A percentile compares a stretch with the other conserved stretches of the same genome.
Conservation (phyloP, 2,329 filamentous ascomycete genomes). For the Colletotrichum musicola region DNA sequence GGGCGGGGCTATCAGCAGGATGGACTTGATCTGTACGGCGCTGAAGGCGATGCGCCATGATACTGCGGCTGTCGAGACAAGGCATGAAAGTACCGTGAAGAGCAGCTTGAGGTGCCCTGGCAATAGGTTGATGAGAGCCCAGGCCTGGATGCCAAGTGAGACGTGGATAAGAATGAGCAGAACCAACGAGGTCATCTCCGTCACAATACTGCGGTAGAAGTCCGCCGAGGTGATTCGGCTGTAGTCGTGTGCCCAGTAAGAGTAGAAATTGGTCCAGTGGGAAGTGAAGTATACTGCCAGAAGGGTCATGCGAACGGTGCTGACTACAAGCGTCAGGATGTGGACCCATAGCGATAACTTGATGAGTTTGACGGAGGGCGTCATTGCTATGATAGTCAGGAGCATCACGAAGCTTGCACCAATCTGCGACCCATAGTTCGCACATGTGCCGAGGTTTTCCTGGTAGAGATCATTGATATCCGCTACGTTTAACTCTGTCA, state of each 20-base stretch:
- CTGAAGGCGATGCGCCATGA: conserved; percentile 50
- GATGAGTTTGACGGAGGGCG: conserved; percentile 72
- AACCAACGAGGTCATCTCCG: conserved; percentile 57
- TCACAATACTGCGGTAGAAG: conserved; percentile 52
- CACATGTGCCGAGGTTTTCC: conserved; percentile 54
- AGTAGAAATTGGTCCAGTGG: conserved; percentile 72
- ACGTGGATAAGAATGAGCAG: conserved; percentile 60
- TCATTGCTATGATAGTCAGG: conserved; percentile 75
- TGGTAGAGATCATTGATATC: conserved; percentile 49
- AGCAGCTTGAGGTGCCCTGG: conserved; percentile 48
- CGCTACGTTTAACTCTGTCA: conserved; percentile 49
- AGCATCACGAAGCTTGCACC: conserved; percentile 77
- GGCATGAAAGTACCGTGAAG: conserved; percentile 48
- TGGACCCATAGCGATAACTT: conserved; percentile 77
- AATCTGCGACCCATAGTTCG: conserved; percentile 79
- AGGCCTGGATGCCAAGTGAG: conserved; percentile 65
- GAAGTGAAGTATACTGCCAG: conserved; percentile 71
- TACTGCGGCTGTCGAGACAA: conserved; percentile 47
- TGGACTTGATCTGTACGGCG: conserved; percentile 51
- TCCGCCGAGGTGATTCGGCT: conserved; percentile 57
- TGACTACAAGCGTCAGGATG: conserved; percentile 68
- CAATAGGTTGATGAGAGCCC: conserved; percentile 66
- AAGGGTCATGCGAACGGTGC: conserved; percentile 70
- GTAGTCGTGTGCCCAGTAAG: conserved; percentile 67
- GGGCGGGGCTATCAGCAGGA: conserved; percentile 44